phyloP scores from a whole-genome alignment of 495 filamentous ascomycete genomes.

The Cercophora scortea region DNA sequence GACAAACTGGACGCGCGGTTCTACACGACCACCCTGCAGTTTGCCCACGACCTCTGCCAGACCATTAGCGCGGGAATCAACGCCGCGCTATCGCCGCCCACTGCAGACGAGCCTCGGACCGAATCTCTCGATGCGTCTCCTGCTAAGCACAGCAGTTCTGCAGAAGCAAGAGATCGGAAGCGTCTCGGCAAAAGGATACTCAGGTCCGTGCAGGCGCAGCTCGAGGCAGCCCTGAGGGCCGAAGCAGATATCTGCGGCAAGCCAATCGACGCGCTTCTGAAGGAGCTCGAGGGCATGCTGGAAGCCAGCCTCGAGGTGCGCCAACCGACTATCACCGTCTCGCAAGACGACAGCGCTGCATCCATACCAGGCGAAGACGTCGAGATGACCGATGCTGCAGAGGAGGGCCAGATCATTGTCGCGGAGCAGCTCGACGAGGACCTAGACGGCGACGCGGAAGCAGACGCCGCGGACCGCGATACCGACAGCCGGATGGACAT shows the following conservation, averaged over 20 bases:
- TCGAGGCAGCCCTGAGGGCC: slow-evolving; percentile 69
- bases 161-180: slow-evolving; percentile 40
- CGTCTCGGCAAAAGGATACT: slow-evolving; percentile 75
- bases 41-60: slow-evolving; percentile 62
- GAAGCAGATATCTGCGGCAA: slow-evolving; percentile 71
- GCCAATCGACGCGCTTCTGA: slow-evolving; percentile 59
- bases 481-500: slow-evolving; percentile 8
- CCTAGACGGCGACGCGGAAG: slow-evolving; percentile 14
- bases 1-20: slow-evolving; percentile 58
- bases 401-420: slow-evolving; percentile 34
- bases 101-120: slow-evolving; percentile 14
- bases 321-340: slow-evolving; percentile 21
- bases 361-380: slow-evolving; percentile 27
- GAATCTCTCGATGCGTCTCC: slow-evolving; percentile 20
- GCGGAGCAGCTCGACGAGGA: slow-evolving; percentile 26
- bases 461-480: not conserved
- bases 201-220: slow-evolving; percentile 63
- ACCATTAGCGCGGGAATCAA: slow-evolving; percentile 64
- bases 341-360: slow-evolving; percentile 16
- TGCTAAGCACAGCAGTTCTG: slow-evolving; percentile 26
- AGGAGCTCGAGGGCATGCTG: slow-evolving; percentile 65
- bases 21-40: slow-evolving; percentile 67
- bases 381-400: slow-evolving; percentile 39
- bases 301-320: slow-evolving; percentile 46
- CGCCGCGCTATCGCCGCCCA: slow-evolving; percentile 19